phyloP scores from a whole-genome alignment of 2,329 filamentous ascomycete genomes.

The Nigrospora oryzae region DNA sequence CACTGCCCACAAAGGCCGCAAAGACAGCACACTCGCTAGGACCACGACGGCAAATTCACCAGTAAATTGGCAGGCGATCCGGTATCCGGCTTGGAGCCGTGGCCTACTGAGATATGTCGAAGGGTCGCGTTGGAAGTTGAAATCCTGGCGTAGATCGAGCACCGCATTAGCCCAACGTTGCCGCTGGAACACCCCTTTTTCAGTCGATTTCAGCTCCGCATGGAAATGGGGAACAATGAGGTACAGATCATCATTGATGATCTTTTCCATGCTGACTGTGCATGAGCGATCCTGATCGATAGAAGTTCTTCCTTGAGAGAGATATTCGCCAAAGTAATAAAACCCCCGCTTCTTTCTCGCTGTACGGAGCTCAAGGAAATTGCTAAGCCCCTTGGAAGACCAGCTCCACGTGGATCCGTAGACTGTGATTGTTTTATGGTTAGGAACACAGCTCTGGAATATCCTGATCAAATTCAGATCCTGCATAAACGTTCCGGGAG shows the following conservation, averaged over 20 bases:
- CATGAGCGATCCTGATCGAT: background rate
- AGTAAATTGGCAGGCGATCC: background rate
- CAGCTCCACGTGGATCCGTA: background rate
- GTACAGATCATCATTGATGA: background rate
- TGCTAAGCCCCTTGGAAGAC: background rate
- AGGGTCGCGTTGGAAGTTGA: background rate
- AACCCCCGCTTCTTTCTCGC: background rate
- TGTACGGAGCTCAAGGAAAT: background rate
- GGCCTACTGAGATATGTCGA: background rate
- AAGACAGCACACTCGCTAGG: background rate
- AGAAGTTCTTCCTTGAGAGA: background rate
- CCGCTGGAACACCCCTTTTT: background rate
- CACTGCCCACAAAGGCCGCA: background rate
- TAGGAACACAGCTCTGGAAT: background rate
- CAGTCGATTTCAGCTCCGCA: background rate
- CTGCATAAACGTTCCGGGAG: background rate
- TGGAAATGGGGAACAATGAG: background rate
- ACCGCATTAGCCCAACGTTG: background rate
- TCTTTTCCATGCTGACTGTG: background rate
- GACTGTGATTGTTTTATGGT: background rate
- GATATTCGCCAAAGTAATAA: background rate
- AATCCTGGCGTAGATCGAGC: background rate
- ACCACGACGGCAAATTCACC: background rate
- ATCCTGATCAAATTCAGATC: background rate
- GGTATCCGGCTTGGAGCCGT: background rate